These are phyloP conservation scores for Blastocystis sp. DNA, from an alignment of 352 stramenopile species.

Conservation along the genomic window DNA sequence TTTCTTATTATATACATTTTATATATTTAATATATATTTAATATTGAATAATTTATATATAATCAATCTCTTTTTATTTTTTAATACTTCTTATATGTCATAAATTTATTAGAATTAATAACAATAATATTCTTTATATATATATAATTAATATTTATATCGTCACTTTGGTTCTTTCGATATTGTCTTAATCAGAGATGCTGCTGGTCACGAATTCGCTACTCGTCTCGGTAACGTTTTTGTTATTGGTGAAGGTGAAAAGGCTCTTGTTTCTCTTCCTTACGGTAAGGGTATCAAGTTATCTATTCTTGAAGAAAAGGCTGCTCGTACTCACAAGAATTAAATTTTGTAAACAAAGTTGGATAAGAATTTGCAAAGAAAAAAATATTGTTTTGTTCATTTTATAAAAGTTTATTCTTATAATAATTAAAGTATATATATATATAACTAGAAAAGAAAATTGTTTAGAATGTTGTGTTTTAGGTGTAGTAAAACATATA, in stretches of 20 bases:
- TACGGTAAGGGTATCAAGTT: slow-evolving; percentile 97
- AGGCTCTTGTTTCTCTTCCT: slow-evolving; percentile 75
- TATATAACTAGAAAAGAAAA: not conserved
- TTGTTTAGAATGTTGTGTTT: not conserved
- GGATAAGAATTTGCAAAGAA: too few relatives aligned
- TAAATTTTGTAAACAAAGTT: too few relatives aligned
- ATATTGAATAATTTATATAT: too few relatives aligned
- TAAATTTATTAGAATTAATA: too few relatives aligned
- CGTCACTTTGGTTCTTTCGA: slow-evolving; percentile 95
- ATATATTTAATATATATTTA: too few relatives aligned
- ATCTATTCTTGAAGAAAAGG: slow-evolving; percentile 80
- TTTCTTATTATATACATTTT: too few relatives aligned
- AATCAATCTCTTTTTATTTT: too few relatives aligned
- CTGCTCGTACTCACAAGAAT: too few relatives aligned
- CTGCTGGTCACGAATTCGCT: slow-evolving; percentile 81
- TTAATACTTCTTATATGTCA: slow-evolving; percentile 66
- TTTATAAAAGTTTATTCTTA: not conserved
- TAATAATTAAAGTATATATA: not conserved
- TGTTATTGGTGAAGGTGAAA: slow-evolving; percentile 71
- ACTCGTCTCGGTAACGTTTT: slow-evolving; percentile 91
- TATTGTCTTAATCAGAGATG: slow-evolving; percentile 94
- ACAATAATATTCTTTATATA: too few relatives aligned
- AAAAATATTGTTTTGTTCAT: too few relatives aligned
- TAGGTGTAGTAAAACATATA: slow-evolving; percentile 13
- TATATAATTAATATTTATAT: too few relatives aligned